Conservation (phyloP, 139 green algal species). For the Volvox reticuliferus region DNA sequence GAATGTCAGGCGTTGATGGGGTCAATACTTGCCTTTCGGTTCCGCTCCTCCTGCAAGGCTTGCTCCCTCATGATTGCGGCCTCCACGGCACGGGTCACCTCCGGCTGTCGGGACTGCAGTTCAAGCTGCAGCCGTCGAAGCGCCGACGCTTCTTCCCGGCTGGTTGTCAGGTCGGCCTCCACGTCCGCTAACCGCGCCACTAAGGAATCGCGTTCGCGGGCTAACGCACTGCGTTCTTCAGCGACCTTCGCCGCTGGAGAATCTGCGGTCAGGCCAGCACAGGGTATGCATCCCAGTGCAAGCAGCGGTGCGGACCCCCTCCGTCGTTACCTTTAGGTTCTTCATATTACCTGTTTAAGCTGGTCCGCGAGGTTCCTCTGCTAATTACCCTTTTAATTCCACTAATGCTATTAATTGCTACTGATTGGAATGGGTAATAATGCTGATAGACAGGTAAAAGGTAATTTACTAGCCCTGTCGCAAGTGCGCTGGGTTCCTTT, state of each 20-base stretch:
- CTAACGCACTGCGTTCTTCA: background rate
- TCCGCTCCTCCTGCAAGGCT: slow-evolving; percentile 56
- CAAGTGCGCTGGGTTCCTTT: too few relatives aligned
- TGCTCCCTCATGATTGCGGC: slow-evolving; percentile 55
- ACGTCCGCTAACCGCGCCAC: slow-evolving; percentile 25
- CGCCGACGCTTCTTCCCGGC: slow-evolving; percentile 57
- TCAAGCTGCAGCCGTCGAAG: slow-evolving; percentile 54
- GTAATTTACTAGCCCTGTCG: too few relatives aligned
- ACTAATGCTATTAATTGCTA: too few relatives aligned
- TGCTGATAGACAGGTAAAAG: too few relatives aligned
- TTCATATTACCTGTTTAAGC: too few relatives aligned
- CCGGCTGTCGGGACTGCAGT: slow-evolving; percentile 50
- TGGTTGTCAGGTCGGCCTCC: slow-evolving; percentile 48
- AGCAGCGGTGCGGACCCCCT: too few relatives aligned
- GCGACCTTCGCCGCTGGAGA: background rate
- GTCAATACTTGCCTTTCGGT: slow-evolving; percentile 35
- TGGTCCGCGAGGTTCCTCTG: too few relatives aligned
- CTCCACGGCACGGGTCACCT: slow-evolving; percentile 50
- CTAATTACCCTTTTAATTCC: too few relatives aligned
- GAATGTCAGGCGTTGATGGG: too few relatives aligned
- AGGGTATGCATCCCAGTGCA: too few relatives aligned
- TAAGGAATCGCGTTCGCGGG: background rate
- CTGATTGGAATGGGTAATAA: too few relatives aligned
- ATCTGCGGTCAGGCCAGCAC: background rate
- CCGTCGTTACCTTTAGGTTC: too few relatives aligned